Evolutionary conservation across 129 eudicot species (phyloP).

Genomic region (Apium graveolens): DNA sequence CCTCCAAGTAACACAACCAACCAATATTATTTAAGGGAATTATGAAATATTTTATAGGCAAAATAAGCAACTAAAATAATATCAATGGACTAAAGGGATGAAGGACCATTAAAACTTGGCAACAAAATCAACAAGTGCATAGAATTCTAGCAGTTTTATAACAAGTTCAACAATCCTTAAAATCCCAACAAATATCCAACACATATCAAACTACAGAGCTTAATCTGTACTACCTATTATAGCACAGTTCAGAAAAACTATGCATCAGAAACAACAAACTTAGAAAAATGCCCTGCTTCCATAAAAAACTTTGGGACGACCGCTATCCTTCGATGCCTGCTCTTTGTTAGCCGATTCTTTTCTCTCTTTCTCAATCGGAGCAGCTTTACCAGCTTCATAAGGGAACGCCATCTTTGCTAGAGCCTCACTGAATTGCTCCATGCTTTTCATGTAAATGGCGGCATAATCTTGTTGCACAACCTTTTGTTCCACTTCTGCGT

Average conservation of each 20-base stretch:
- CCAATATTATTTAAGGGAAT: too few relatives aligned
- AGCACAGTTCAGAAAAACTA: conserved; percentile 23
- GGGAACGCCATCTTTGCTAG: conserved; percentile 41
- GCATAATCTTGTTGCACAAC: conserved; percentile 41
- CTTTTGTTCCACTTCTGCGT: conserved; percentile 19
- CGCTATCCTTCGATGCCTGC: conserved; percentile 20
- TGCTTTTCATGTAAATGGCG: conserved; percentile 46
- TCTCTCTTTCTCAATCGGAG: conserved; percentile 16
- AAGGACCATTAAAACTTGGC: background rate
- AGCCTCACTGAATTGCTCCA: conserved; percentile 46
- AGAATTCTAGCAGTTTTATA: too few relatives aligned
- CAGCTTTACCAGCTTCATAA: conserved; percentile 13
- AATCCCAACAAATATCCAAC: background rate
- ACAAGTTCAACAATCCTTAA: conserved; percentile 20
- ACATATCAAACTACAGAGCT: background rate
- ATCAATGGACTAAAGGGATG: background rate
- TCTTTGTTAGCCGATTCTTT: conserved; percentile 19
- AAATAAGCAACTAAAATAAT: too few relatives aligned
- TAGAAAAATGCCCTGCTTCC: conserved; percentile 52
- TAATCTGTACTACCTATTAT: background rate
- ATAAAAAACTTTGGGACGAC: conserved; percentile 36
- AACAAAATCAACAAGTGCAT: background rate
- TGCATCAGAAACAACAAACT: conserved; percentile 12
- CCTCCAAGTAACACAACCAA: too few relatives aligned
- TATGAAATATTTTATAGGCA: background rate